Evolutionary conservation across 202 grass and related monocot genomes (phyloP).

Genomic region (Panicum virgatum): DNA sequence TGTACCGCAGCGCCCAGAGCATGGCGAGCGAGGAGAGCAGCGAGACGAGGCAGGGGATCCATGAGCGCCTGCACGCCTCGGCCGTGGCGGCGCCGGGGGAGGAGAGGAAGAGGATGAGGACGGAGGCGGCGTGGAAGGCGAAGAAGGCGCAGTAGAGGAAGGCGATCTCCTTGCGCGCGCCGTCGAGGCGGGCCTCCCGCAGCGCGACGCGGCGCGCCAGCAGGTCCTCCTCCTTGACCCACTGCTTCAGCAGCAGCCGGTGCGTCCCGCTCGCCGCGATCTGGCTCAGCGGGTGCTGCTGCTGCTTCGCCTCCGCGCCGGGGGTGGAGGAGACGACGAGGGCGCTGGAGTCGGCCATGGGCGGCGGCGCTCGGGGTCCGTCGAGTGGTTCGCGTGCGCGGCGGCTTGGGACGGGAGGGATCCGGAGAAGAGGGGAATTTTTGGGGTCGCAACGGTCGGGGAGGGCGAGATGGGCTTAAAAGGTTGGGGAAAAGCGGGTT

Average conservation of each 20-base stretch:
- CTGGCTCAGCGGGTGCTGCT: constrained; percentile 74
- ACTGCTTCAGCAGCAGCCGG: constrained; percentile 91
- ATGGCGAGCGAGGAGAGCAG: constrained; percentile 69
- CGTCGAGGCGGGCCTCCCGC: constrained; percentile 70
- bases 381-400: background rate
- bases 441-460: constrained; percentile 39
- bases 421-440: background rate
- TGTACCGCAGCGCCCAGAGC: constrained; percentile 89
- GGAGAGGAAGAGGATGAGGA: constrained; percentile 71
- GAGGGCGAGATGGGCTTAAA: constrained; percentile 22
- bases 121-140: constrained; percentile 61
- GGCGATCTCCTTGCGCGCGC: constrained; percentile 63
- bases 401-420: background rate
- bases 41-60: constrained; percentile 76
- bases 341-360: constrained; percentile 38
- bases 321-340: constrained; percentile 9
- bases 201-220: constrained; percentile 76
- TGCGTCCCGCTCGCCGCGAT: constrained; percentile 77
- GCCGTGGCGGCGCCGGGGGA: background rate
- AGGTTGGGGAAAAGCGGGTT: constrained; percentile 2
- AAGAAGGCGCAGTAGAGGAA: constrained; percentile 87
- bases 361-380: background rate
- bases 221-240: constrained; percentile 91
- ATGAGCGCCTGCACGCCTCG: constrained; percentile 45
- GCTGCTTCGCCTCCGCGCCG: background rate